Evolutionary conservation across 1,284 basidiomycete species (phyloP), one percentile per base, ranked within the genome.

Genomic region (Boletellus sp.): DNA sequence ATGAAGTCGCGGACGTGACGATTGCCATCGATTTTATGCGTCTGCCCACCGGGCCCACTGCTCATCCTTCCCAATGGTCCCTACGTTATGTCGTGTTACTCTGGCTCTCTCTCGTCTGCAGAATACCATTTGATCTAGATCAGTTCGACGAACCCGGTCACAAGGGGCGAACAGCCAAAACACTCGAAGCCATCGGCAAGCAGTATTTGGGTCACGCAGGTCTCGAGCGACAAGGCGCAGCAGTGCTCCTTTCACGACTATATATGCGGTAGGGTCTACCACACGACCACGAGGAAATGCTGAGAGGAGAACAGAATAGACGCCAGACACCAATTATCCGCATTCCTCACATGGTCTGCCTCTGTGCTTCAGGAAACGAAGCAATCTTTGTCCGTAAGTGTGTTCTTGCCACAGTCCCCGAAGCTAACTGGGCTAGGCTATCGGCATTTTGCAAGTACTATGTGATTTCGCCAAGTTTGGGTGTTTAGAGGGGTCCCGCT

Each of bases 21-120:
- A 77, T 90, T 36, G 85, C 87, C 0, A 70, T 96, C 13, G 70
- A 76, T 11, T 86, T 85, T 53, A 77, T 93, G 54, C 72, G 76
- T 27, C 61, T 73, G 10, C 68, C 76, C 2, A 60, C 73, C n/a
- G 72, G 73, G 6, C 67, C 77, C 1, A 69, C 72, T 2, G 67
- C 73, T 32, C 68, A 73, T 20, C 54, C 67, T 0, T 56, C 58
- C 13, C 73, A 78, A 34, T 99, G 96, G 96, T 73, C 87, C 36
- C 67, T 94, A 41, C 83, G 92, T 47, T 94, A 96, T 58, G 76
- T 90, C 13, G 72, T 91, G 19, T 73, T 99, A 5, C 74, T 98
- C 2, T 99, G 96, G 95, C 77, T 99, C 10, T 91, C 92, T 14
- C 78, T 99, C 14, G 87, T 98, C 42, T 89, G 89, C 68, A 93